phyloP scores from a whole-genome alignment of 257 asterid genomes.

The Nicotiana attenuata region DNA sequence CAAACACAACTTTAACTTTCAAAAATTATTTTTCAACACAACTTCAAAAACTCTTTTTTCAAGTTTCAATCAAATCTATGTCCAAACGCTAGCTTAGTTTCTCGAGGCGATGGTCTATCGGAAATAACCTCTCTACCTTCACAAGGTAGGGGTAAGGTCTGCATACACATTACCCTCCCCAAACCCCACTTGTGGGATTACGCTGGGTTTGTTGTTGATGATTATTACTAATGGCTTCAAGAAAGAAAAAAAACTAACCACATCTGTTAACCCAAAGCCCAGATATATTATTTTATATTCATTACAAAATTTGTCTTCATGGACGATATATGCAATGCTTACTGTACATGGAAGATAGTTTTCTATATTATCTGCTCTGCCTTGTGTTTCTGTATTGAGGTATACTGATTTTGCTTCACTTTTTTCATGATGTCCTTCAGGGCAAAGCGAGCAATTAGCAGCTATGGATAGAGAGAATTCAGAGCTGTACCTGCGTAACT shows the following conservation, averaged over 20 bases:
- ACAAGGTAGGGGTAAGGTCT: too few species aligned
- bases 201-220: too few species aligned
- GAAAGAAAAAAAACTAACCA: neutral
- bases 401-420: neutral
- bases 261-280: neutral
- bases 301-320: neutral
- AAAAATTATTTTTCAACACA: too few species aligned
- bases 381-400: neutral
- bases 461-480: conserved; percentile 43
- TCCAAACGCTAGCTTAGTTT: too few species aligned
- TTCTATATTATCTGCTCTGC: neutral
- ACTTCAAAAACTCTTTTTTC: too few species aligned
- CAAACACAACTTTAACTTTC: too few species aligned
- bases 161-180: too few species aligned
- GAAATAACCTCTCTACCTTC: too few species aligned
- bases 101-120: too few species aligned
- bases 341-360: neutral
- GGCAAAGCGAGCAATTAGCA: neutral
- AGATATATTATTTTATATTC: neutral
- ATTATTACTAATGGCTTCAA: neutral
- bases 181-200: too few species aligned
- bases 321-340: neutral
- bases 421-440: neutral
- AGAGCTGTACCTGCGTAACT: conserved; percentile 48
- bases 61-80: too few species aligned